Conservation (phyloP, 2,329 filamentous ascomycete genomes). For the Neofusicoccum kwambonambiense region DNA sequence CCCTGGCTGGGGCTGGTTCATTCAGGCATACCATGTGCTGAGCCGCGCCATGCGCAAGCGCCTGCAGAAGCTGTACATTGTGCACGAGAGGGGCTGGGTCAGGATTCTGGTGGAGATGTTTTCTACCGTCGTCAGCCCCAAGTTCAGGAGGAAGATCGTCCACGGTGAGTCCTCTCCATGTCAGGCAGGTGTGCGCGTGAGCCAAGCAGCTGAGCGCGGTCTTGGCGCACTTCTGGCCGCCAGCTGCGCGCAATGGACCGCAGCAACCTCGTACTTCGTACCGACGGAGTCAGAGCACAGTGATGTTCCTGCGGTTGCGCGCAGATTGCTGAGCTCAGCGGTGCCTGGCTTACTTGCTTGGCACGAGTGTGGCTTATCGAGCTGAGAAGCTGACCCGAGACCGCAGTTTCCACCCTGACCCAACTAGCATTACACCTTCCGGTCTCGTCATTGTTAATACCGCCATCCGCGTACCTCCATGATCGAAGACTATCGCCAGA, state of each 20-base stretch:
- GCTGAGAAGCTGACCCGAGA: not conserved
- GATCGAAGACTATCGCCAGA: constrained; percentile 51
- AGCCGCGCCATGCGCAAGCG: constrained; percentile 55
- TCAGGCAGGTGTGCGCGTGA: not conserved
- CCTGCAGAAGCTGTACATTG: constrained; percentile 56
- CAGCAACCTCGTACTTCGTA: not conserved
- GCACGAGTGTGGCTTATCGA: not conserved
- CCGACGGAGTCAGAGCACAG: not conserved
- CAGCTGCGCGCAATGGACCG: not conserved
- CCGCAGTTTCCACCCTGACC: constrained; percentile 49
- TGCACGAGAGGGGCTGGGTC: constrained; percentile 58
- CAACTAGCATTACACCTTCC: constrained; percentile 51
- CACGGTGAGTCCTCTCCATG: constrained; percentile 41
- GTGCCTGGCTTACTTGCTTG: constrained; percentile 1
- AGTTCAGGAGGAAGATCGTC: constrained; percentile 58
- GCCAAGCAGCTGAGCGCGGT: not conserved
- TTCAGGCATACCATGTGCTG: constrained; percentile 58
- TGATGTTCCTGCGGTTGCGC: not conserved
- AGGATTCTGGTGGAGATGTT: constrained; percentile 56
- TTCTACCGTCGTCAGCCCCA: constrained; percentile 57
- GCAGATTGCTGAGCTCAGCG: constrained; percentile 5
- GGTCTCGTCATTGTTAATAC: constrained; percentile 54
- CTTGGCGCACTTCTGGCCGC: not conserved
- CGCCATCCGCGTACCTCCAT: constrained; percentile 54
- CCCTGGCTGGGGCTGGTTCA: constrained; percentile 56